Conservation (phyloP, 768 basidiomycete species). For the Auriscalpium vulgare region DNA sequence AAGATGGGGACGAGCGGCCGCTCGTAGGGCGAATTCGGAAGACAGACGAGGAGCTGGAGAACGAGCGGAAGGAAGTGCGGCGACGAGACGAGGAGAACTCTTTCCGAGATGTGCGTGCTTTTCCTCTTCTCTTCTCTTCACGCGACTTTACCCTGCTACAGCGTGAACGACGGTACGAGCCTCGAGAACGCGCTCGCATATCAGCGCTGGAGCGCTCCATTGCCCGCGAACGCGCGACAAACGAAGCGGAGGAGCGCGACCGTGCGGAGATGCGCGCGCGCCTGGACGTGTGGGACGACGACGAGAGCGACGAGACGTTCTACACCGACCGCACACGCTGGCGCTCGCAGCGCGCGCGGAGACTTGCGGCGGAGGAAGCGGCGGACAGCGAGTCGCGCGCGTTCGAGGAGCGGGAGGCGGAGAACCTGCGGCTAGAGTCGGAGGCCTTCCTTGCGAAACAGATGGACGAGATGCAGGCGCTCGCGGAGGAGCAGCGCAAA, state of each 20-base stretch:
- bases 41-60: conserved; percentile 86
- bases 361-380: conserved; percentile 70
- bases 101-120: conserved; percentile 69
- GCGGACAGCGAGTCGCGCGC: conserved; percentile 78
- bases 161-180: conserved; percentile 93
- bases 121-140: neutral
- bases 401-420: conserved; percentile 80
- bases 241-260: conserved; percentile 75
- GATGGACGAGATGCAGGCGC: conserved; percentile 92
- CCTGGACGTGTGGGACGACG: conserved; percentile 87
- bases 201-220: conserved; percentile 69
- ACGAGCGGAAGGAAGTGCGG: conserved; percentile 67
- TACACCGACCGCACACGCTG: conserved; percentile 88
- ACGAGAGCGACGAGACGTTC: conserved; percentile 88
- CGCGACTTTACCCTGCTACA: conserved; percentile 23
- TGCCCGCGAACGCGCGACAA: conserved; percentile 58
- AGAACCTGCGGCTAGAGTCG: conserved; percentile 81
- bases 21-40: conserved; percentile 36
- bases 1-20: conserved; percentile 27
- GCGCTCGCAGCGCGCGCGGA: conserved; percentile 67
- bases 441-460: conserved; percentile 91
- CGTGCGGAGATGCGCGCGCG: conserved; percentile 70
- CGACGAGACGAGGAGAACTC: conserved; percentile 76
- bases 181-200: conserved; percentile 78
- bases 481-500: conserved; percentile 85